These are phyloP conservation scores for Papilionanthe hybrid DNA, from an alignment of 116 monocot genomes.

Conservation along the genomic window DNA sequence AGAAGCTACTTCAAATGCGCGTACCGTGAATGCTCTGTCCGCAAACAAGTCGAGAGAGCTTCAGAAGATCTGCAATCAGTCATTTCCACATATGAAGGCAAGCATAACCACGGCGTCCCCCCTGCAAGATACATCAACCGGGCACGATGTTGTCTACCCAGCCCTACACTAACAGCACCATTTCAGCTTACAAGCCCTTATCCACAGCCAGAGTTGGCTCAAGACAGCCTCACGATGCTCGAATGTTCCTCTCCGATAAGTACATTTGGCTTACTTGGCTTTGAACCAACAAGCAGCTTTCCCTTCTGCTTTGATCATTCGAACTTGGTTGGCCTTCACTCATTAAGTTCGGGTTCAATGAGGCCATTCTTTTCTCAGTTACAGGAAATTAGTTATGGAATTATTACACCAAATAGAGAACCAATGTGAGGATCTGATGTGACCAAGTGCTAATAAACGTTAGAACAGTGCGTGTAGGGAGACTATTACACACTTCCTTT, in stretches of 20 bases:
- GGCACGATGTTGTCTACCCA: conserved; percentile 16
- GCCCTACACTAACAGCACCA: conserved; percentile 1
- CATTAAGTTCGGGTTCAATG: conserved; percentile 16
- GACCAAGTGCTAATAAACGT: not conserved
- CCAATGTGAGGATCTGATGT: conserved; percentile 20
- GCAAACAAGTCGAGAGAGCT: conserved; percentile 82
- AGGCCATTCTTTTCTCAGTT: conserved; percentile 11
- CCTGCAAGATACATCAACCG: conserved; percentile 55
- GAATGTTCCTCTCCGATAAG: conserved; percentile 13
- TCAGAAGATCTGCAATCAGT: conserved; percentile 73
- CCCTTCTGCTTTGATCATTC: conserved; percentile 36
- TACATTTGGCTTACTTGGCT: conserved; percentile 13
- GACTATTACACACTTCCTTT: no score
- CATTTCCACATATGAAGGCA: conserved; percentile 78
- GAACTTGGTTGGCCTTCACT: conserved; percentile 27
- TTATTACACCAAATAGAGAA: conserved; percentile 48
- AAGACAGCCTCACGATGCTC: conserved; percentile 26
- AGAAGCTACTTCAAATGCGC: conserved; percentile 93
- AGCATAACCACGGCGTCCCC: conserved; percentile 85
- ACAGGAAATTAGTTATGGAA: conserved; percentile 17
- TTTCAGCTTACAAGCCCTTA: conserved; percentile 7
- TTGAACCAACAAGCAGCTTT: conserved; percentile 21
- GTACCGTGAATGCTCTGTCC: conserved; percentile 49
- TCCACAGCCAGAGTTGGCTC: not conserved
- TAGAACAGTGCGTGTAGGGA: no score